Base-by-base conservation (phyloP, 2,329 filamentous ascomycete genomes). In the Apiospora phragmitis region DNA sequence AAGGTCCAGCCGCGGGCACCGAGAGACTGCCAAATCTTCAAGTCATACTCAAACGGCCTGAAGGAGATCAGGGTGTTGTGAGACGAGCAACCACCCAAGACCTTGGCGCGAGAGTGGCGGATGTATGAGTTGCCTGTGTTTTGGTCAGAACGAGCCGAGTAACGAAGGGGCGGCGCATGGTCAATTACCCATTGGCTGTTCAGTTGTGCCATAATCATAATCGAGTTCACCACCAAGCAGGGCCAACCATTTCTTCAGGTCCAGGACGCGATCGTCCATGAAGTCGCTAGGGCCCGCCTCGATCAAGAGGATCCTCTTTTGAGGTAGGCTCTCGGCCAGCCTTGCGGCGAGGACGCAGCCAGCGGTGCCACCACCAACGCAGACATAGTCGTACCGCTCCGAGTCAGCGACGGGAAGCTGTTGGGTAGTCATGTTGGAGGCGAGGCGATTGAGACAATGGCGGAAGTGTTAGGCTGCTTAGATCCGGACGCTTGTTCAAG, bases 51-150 rank as follows among this genome's bases (percentile, higher is more conserved):
- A 79, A 97, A 97, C 9, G 94, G 94, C 35, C 94, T 90, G 89
- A 97, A 97, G 24, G 93, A 96, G 81, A 97, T 97, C 77, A 97
- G 87, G 26, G 94, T 97, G 84, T 97, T 97, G 87, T 97, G 94
- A 71, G 93, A 95, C 62, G 94, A 97, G 87, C 94, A 97, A 75
- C 94, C 94, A 75, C 94, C 94, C 41, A 97, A 88, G 49, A 97
- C 94, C 86, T 97, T 97, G 74, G 94, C 94, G 73, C 94, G 92
- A 18, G 94, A 97, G 85, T 97, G 94, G 74, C 94, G 91, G 84
- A 97, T 97, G 84, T 94, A 89, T 70, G 93, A 96, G 86, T 97
- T 97, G 79, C 94, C 94, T 89, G 82, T 68, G 24, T 68, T 70
- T 67, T 75, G 74, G 83, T 75, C 32, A 62, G 73, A 74, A 38